Evolutionary conservation across 2,329 filamentous ascomycete species (phyloP), one percentile per base, ranked within the genome.

Genomic region (Diaporthe vexans): DNA sequence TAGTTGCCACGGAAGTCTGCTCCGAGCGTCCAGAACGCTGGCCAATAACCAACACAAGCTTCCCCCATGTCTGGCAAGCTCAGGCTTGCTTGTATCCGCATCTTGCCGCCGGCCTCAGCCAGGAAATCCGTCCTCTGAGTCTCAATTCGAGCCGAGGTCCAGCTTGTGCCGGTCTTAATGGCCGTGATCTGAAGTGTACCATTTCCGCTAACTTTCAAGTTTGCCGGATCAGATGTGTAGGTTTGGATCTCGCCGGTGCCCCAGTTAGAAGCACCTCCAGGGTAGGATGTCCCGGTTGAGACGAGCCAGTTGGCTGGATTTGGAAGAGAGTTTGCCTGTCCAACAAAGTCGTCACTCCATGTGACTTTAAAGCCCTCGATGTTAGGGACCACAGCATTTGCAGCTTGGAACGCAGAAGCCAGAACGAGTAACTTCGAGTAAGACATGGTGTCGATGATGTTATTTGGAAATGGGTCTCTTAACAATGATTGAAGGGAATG

Each of bases 51-150:
- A 13, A 40, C 63, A 51, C 63, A 68, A 15, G 48, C 48, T 37
- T 68, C 48, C 21, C 63, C 63, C 63, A 68, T 68, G 6, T 68
- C 63, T 40, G 63, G 63, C 48, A 68, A 17, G n/a, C 19, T 68
- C n/a, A 68, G 63, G n/a, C 63, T 68, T 15, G 48, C 63, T 24
- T 68, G 63, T 19, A 68, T 68, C 15, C 63, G n/a, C 63, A 68
- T 54, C 17, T 68, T 68, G 4, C 63, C 63, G 8, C 63, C 63
- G 21, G 48, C 63, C 33, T 54, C 2, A 6, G 63, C 63, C 33
- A 40, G 33, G 3, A 68, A 68, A n/a, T 68, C 48, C 17, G 48
- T 68, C 48, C 63, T 48, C 35, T 68, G 63, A 19, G 63, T 68
- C 48, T 68, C 63, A 8, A 68, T 68, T 11, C 63, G 48, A 17